Evolutionary conservation across 2,329 filamentous ascomycete species (phyloP), one percentile per base, ranked within the genome.

Genomic region (Fusarium palustre): DNA sequence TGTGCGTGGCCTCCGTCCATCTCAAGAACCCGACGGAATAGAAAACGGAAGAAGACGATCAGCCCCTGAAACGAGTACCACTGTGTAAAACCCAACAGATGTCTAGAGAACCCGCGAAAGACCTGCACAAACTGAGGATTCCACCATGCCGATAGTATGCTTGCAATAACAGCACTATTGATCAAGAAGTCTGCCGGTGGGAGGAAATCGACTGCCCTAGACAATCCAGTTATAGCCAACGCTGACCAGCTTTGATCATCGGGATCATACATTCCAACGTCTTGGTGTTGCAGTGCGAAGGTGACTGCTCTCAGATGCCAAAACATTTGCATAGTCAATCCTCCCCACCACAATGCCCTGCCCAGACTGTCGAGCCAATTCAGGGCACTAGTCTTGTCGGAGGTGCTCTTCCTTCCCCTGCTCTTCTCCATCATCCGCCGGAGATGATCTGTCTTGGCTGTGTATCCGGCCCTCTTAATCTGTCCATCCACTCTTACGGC

Each of bases 371-470:
- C 79, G 69, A 84, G 70, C 52, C 79, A 69, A 63, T 87, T 84
- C 22, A 87, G 71, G 18, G 75, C 60, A 2, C 83, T 81, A 24
- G 76, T 73, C 13, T 64, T 72, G 22, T 71, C 73, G 18, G 72
- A 70, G 1, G 58, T 58, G 6, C 68, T 57, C 46, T 70, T 77
- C 73, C 67, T 77, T 71, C 74, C 80, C 77, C 83, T 81, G 48
- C 84, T 90, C 70, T 87, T 88, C 46, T 93, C 89, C 81, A 97
- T 88, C 83, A 93, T 89, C 65, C 91, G 87, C 52, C 91, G 86
- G 33, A 97, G 79, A 67, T 93, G 87, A 71, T 97, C 93, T n/a
- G 92, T 91, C 79, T 93, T 92, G 30, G 94, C 94, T 33, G 90
- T 91, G 76, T 97, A 97, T 11, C 88, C 90, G 0, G 92, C 89